Evolutionary conservation across 805 yeast species (phyloP).

Genomic region (Jamesozyma lodderae): DNA sequence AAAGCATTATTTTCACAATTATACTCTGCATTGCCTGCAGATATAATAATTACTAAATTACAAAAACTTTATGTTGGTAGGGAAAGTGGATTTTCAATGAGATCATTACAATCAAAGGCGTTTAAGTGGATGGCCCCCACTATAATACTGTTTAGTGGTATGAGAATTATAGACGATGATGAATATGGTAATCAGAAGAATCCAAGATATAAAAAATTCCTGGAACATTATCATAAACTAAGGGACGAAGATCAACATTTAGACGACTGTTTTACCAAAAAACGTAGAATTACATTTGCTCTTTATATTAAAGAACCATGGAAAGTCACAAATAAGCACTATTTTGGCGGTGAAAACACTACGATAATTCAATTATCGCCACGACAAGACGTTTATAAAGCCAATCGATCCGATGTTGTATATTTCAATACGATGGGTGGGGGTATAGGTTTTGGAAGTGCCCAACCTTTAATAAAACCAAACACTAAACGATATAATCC

Average conservation of each 20-base stretch:
- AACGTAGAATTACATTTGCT: slow-evolving; percentile 46
- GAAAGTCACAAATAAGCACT: slow-evolving; percentile 60
- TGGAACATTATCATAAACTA: slow-evolving; percentile 39
- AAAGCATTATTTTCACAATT: slow-evolving; percentile 36
- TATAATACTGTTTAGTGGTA: slow-evolving; percentile 60
- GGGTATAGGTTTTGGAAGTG: slow-evolving; percentile 76
- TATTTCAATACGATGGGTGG: slow-evolving; percentile 69
- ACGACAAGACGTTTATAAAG: slow-evolving; percentile 44
- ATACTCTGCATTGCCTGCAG: slow-evolving; percentile 31
- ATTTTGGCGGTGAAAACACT: slow-evolving; percentile 57
- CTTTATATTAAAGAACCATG: slow-evolving; percentile 65
- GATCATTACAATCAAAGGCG: slow-evolving; percentile 74
- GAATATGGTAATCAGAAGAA: slow-evolving; percentile 21
- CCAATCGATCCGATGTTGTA: slow-evolving; percentile 33
- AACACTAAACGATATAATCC: slow-evolving; percentile 42
- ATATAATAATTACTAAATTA: slow-evolving; percentile 12
- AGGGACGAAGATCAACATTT: slow-evolving; percentile 26
- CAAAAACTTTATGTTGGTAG: slow-evolving; percentile 62
- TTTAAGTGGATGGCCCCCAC: slow-evolving; percentile 91
- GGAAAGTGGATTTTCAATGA: slow-evolving; percentile 70
- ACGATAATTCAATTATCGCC: slow-evolving; percentile 64
- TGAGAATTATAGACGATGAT: slow-evolving; percentile 31
- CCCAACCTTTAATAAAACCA: slow-evolving; percentile 50
- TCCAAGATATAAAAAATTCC: slow-evolving; percentile 42
- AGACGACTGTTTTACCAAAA: slow-evolving; percentile 14